A percentile compares a stretch with the other conserved stretches of the same genome.
These are phyloP conservation scores for Dactylellina sp. DNA, from an alignment of 2,329 filamentous ascomycete genomes.

Conservation along the genomic window DNA sequence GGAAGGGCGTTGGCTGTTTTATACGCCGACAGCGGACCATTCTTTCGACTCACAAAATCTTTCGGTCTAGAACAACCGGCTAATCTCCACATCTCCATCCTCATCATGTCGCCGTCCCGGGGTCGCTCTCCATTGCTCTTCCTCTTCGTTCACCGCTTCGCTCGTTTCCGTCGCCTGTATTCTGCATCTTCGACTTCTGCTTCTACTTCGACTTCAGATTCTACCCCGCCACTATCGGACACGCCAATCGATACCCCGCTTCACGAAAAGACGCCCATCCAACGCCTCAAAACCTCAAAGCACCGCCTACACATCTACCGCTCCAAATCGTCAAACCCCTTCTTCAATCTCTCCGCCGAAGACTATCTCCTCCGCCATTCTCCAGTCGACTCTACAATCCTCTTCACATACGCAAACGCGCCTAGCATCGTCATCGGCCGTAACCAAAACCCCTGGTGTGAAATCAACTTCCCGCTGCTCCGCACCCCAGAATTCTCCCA, in stretches of 20 bases:
- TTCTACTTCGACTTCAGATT: neutral
- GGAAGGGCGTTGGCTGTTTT: slow-evolving; percentile 23
- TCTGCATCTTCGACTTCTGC: slow-evolving; percentile 1
- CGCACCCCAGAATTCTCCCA: slow-evolving; percentile 60
- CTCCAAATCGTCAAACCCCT: slow-evolving; percentile 78
- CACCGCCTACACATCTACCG: slow-evolving; percentile 75
- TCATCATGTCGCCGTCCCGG: slow-evolving; percentile 32
- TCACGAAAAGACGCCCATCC: slow-evolving; percentile 18
- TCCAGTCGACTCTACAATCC: slow-evolving; percentile 76
- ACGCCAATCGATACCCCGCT: neutral
- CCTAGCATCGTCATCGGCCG: slow-evolving; percentile 91
- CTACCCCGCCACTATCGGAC: neutral
- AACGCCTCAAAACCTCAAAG: slow-evolving; percentile 60
- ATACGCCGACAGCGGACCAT: slow-evolving; percentile 41
- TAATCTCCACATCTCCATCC: slow-evolving; percentile 6
- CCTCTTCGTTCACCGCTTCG: slow-evolving; percentile 30
- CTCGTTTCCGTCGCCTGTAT: slow-evolving; percentile 1
- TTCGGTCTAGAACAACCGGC: neutral
- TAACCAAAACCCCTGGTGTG: slow-evolving; percentile 98
- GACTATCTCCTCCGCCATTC: slow-evolving; percentile 84
- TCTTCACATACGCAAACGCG: slow-evolving; percentile 88
- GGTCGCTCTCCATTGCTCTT: slow-evolving; percentile 36
- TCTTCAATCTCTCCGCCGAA: slow-evolving; percentile 92
- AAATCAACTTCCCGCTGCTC: slow-evolving; percentile 79
- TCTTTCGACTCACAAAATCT: neutral